Conservation (phyloP, 768 basidiomycete species). For the Trametes coccinea region DNA sequence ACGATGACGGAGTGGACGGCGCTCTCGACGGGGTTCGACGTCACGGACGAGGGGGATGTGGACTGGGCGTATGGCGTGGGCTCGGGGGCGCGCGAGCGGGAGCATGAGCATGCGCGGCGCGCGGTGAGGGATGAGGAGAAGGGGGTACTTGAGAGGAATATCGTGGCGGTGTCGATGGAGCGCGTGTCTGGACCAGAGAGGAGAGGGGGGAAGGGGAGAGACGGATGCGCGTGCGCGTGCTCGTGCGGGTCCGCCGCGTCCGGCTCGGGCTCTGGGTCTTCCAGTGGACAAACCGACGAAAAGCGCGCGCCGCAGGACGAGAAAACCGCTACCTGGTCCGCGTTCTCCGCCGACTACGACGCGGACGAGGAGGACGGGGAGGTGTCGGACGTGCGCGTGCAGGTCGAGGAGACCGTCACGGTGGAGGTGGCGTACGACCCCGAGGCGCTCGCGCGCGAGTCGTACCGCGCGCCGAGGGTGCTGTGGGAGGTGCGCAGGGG, state of each 20-base stretch:
- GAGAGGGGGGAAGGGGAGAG: background rate
- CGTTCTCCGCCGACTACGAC: background rate
- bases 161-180: background rate
- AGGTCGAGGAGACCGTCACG: slow-evolving; percentile 26
- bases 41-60: slow-evolving; percentile 2
- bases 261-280: background rate
- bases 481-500: slow-evolving; percentile 12
- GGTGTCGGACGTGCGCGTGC: slow-evolving; percentile 24
- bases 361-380: slow-evolving; percentile 1
- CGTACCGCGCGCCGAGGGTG: slow-evolving; percentile 22
- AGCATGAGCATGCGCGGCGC: background rate
- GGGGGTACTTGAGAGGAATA: background rate
- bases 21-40: slow-evolving; percentile 6
- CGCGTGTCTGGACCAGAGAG: background rate
- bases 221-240: background rate
- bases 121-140: background rate
- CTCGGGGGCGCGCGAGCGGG: background rate
- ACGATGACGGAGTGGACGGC: background rate
- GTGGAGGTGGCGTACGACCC: slow-evolving; percentile 24
- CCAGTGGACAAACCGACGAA: background rate
- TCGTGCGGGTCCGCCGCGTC: background rate
- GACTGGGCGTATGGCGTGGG: slow-evolving; percentile 6
- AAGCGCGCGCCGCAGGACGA: background rate
- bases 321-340: background rate
- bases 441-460: slow-evolving; percentile 19